Conservation (phyloP, 129 eudicot genomes). For the Lonicera japonica region DNA sequence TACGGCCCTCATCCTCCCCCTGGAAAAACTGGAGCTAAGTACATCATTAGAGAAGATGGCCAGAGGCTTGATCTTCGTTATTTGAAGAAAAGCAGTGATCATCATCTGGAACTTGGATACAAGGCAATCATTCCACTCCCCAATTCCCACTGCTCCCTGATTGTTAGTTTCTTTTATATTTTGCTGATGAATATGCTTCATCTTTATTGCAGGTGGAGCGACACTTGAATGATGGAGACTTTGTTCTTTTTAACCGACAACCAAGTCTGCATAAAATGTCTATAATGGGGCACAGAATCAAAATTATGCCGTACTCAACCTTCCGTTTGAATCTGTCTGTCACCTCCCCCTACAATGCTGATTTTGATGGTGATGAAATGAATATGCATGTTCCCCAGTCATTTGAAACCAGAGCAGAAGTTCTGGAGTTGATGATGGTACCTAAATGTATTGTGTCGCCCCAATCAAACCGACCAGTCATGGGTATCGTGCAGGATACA, state of each 20-base stretch:
- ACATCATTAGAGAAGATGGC: conserved; percentile 95
- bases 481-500: conserved; percentile 99
- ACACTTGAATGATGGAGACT: conserved; percentile 93
- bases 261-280: conserved; percentile 99
- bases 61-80: conserved; percentile 99
- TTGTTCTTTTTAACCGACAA: conserved; percentile 90
- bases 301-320: conserved; percentile 97
- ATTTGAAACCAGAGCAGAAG: conserved; percentile 97
- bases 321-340: conserved; percentile 90
- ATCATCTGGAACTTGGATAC: conserved; percentile 91
- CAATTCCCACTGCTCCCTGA: not conserved
- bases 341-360: conserved; percentile 97
- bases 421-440: conserved; percentile 93
- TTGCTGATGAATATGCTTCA: not conserved
- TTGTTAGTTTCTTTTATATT: not conserved
- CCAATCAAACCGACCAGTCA: conserved; percentile 90
- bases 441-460: conserved; percentile 98
- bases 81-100: conserved; percentile 94
- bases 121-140: conserved; percentile 38
- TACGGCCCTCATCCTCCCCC: conserved; percentile 99
- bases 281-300: conserved; percentile 95
- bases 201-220: conserved; percentile 72
- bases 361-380: conserved; percentile 99
- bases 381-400: conserved; percentile 99
- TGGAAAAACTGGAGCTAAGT: conserved; percentile 97